A percentile compares a stretch with the other conserved stretches of the same genome.
phyloP scores from a whole-genome alignment of 2,329 filamentous ascomycete genomes.

The Spiromastix sp. region DNA sequence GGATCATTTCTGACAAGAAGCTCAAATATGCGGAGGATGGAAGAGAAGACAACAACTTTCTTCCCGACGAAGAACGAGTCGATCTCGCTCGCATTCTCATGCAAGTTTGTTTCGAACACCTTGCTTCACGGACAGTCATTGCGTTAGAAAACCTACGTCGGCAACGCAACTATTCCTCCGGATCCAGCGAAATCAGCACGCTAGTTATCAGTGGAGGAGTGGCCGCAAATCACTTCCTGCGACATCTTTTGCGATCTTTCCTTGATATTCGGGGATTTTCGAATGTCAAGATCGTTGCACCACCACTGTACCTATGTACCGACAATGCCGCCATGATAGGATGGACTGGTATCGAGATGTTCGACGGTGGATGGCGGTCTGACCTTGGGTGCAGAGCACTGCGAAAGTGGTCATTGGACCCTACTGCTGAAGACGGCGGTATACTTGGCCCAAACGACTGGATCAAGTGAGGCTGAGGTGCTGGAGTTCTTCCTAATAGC shows the following conservation, averaged over 20 bases:
- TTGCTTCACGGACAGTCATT: slow-evolving; percentile 63
- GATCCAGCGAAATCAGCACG: slow-evolving; percentile 37
- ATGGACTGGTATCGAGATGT: slow-evolving; percentile 93
- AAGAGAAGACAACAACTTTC: slow-evolving; percentile 16
- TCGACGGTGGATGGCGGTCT: slow-evolving; percentile 60
- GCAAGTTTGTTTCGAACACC: slow-evolving; percentile 76
- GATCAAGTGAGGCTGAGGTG: slow-evolving; percentile 21
- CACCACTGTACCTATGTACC: slow-evolving; percentile 70
- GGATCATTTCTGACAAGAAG: slow-evolving; percentile 37
- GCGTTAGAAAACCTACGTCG: slow-evolving; percentile 43
- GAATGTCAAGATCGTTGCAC: slow-evolving; percentile 55
- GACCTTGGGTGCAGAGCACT: slow-evolving; percentile 50
- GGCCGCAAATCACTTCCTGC: slow-evolving; percentile 71
- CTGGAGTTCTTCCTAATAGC: neutral
- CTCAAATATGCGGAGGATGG: slow-evolving; percentile 18
- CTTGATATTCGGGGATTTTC: slow-evolving; percentile 58
- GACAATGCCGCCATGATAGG: slow-evolving; percentile 98
- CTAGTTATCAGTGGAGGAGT: slow-evolving; percentile 86
- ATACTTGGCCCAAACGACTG: slow-evolving; percentile 53
- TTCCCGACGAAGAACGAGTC: slow-evolving; percentile 52
- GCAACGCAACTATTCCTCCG: slow-evolving; percentile 2
- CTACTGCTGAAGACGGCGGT: slow-evolving; percentile 49
- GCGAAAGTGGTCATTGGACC: slow-evolving; percentile 66
- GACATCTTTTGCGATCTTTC: slow-evolving; percentile 51
- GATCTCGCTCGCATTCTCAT: slow-evolving; percentile 64